Evolutionary conservation across 805 yeast species (phyloP).

Genomic region (Maudiozyma barnettii): DNA sequence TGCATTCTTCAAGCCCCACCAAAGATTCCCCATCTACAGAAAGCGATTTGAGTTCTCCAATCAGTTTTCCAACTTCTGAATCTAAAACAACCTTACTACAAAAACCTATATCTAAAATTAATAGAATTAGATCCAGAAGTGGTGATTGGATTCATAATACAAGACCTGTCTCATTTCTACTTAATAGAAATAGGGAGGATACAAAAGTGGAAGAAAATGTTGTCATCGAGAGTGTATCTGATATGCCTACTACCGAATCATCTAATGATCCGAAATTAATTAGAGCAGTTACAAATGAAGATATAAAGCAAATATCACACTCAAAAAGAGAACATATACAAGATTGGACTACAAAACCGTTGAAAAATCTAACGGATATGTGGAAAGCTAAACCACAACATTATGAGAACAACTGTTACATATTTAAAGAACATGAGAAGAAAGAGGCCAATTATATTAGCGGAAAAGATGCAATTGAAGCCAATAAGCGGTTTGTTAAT

Average conservation of each 20-base stretch:
- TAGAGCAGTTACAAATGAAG: neutral
- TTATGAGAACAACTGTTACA: conserved; percentile 34
- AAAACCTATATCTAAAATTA: neutral
- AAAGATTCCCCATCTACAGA: neutral
- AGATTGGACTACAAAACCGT: conserved; percentile 12
- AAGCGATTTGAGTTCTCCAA: neutral
- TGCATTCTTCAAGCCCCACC: too few species aligned
- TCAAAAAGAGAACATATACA: conserved; percentile 3
- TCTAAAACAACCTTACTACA: neutral
- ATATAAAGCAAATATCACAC: neutral
- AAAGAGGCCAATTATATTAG: conserved; percentile 37
- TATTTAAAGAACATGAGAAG: conserved; percentile 41
- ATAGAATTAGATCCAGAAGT: conserved; percentile 7
- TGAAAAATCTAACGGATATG: conserved; percentile 28
- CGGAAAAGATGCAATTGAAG: conserved; percentile 34
- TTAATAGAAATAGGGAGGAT: neutral
- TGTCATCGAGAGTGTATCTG: conserved; percentile 3
- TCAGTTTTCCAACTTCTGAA: neutral
- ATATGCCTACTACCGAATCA: neutral
- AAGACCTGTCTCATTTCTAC: neutral
- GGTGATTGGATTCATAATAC: conserved; percentile 4
- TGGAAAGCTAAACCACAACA: conserved; percentile 59
- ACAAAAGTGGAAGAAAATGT: conserved; percentile 9
- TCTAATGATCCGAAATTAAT: neutral
- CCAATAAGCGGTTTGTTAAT: conserved; percentile 49